Base-by-base conservation (phyloP, 1,284 basidiomycete genomes). In the Singerocomus inundabilis region DNA sequence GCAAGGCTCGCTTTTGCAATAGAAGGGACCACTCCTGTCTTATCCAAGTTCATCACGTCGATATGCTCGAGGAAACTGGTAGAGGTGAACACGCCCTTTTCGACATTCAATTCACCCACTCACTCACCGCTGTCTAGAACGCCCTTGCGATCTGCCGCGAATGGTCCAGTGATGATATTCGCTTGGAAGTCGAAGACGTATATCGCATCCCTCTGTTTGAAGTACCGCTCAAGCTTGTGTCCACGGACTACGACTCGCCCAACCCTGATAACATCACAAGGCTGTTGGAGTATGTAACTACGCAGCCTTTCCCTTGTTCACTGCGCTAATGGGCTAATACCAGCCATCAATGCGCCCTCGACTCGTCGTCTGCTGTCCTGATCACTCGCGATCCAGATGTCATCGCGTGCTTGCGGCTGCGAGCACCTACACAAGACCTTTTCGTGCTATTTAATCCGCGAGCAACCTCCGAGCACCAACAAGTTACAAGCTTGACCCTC, bases 371-470 rank as follows among this genome's bases (percentile, higher is more conserved):
- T 29, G 81, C 72, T 2, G 70, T 71, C n/a, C 64, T 85, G 44
- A 76, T 86, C 51, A 82, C 81, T 1, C 79, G 81, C 15, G 77
- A 79, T 36, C 82, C 82, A 2, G 78, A 84, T 57, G 80, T 82
- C 37, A 53, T 86, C 44, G 64, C 72, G 18, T 78, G 80, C 56
- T 55, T 85, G 49, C 78, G 76, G 45, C 66, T 85, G 31, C 64
- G 64, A 9, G 59, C 66, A 6, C 48, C 63, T 5, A 48, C 53
- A 6, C 61, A 57, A 37, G 61, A 67, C 30, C 53, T 81, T n/a
- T 84, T 80, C 58, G 71, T 78, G 30, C 66, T 84, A 30, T 85
- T 85, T 57, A 80, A 84, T 61, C 81, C 81, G 2, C 81, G 82
- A 57, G 69, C 72, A 24, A 70, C 76, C n/a, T 70, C 76, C 1